Base-by-base conservation (phyloP, 2,329 filamentous ascomycete genomes). In the Cladosporium sp. region DNA sequence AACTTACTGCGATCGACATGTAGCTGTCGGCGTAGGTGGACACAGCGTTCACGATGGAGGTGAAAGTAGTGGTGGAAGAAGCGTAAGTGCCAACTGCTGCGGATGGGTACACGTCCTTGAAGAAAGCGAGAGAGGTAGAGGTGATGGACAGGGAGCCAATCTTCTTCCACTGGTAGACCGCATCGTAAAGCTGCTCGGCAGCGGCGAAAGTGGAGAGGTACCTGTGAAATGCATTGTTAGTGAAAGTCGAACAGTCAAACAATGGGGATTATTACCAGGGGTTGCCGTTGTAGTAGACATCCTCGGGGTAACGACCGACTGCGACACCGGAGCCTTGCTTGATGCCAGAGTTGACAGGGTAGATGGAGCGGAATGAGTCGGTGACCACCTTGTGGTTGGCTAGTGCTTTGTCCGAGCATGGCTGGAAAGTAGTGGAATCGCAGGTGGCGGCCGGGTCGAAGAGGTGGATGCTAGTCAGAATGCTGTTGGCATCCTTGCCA, bases 131-230 rank as follows among this genome's bases (percentile, higher is more conserved):
- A 0, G 88, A 91, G 1, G 80, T 80, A 0, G 78, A 74, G 5
- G 84, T 87, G 49, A 93, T 82, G 0, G 80, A 82, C 66, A 95
- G 80, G 5, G 79, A 85, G 1, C 84, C 85, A 25, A 79, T 72
- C 37, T 77, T 73, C 62, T 87, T 79, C 88, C 88, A 93, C 51
- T 88, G 84, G 64, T 87, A 86, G 1, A 92, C 68, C 1, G 90
- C 87, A 66, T 89, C 86, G 70, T 92, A 93, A 2, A 95, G 81
- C 69, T 89, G 87, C 73, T 94, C 90, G 3, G 89, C 90, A 0
- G 88, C 88, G 1, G 88, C 89, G 30, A 91, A 79, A 1, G 88
- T 93, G 66, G 82, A 82, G 12, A 93, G 80, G 66, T 91, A 82
- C 67, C 67, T 55, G 28, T 38, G 4, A 61, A 9, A 5, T 34